Evolutionary conservation across 257 asterid species (phyloP).

Genomic region (Echium plantagineum): DNA sequence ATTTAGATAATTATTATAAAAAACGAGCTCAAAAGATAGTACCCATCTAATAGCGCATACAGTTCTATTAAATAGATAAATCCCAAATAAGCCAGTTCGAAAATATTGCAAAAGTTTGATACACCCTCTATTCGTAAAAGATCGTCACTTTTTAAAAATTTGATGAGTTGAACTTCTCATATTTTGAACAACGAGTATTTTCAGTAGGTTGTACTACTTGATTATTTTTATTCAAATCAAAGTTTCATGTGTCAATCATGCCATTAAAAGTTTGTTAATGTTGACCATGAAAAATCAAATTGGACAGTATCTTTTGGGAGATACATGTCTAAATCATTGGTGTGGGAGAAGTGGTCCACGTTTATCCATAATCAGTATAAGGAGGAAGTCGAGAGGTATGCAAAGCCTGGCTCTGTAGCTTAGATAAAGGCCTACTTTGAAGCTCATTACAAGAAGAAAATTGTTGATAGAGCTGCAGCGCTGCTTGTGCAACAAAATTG

Average conservation of each 20-base stretch:
- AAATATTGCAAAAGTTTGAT: neutral
- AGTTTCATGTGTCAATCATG: too few species aligned
- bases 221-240: too few species aligned
- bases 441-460: constrained; percentile 66
- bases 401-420: constrained; percentile 91
- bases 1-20: constrained; percentile 7
- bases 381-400: constrained; percentile 70
- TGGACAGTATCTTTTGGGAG: constrained; percentile 88
- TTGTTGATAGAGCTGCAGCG: constrained; percentile 46
- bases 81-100: neutral
- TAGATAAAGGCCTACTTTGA: constrained; percentile 87
- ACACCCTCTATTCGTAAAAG: too few species aligned
- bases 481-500: constrained; percentile 48
- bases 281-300: too few species aligned
- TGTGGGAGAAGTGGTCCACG: too few species aligned
- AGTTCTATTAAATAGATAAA: too few species aligned
- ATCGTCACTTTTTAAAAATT: too few species aligned
- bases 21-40: neutral
- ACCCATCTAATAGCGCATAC: neutral
- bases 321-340: too few species aligned
- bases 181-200: too few species aligned
- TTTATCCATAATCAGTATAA: constrained; percentile 66
- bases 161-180: too few species aligned
- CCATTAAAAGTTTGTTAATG: too few species aligned
- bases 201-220: too few species aligned